Percentiles rank a stretch among this genome's conserved stretches.
These are phyloP conservation scores for Trichoderma semiorbis DNA, from an alignment of 2,329 filamentous ascomycete genomes.

Conservation along the genomic window DNA sequence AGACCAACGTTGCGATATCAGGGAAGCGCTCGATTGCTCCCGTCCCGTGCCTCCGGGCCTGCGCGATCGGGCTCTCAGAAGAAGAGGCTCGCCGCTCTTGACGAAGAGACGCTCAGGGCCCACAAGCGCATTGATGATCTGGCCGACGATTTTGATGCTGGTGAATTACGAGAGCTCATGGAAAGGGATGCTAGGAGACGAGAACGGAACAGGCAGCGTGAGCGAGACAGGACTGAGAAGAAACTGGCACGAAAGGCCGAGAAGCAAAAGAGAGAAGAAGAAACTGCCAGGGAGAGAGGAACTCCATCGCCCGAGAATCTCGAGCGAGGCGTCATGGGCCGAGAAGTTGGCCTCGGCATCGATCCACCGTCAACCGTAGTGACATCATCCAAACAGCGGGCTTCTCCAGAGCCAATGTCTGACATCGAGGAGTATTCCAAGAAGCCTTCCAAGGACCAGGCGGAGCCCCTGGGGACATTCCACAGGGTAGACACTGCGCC, in stretches of 20 bases:
- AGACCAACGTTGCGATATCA: conserved; percentile 78
- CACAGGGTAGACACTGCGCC: conserved; percentile 30
- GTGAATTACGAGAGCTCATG: conserved; percentile 81
- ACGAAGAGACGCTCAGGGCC: conserved; percentile 58
- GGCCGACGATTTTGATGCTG: conserved; percentile 80
- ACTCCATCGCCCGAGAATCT: conserved; percentile 54
- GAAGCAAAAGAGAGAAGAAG: conserved; percentile 58
- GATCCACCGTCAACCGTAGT: conserved; percentile 53
- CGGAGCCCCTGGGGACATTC: conserved; percentile 28
- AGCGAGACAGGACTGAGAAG: conserved; percentile 64
- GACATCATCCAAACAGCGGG: conserved; percentile 52
- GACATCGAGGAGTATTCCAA: conserved; percentile 21
- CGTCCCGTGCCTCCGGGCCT: conserved; percentile 44
- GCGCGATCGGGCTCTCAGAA: conserved; percentile 49
- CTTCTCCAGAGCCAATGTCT: conserved; percentile 26
- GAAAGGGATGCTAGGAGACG: conserved; percentile 80
- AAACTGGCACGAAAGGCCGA: conserved; percentile 65
- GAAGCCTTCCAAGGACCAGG: conserved; percentile 5
- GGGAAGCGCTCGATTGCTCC: conserved; percentile 57
- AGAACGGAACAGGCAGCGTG: conserved; percentile 67
- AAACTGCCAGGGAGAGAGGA: conserved; percentile 50
- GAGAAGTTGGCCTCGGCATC: conserved; percentile 56
- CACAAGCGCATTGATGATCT: conserved; percentile 66
- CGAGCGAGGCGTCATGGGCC: conserved; percentile 58
- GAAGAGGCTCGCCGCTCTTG: conserved; percentile 53